Evolutionary conservation across 345 rosid species (phyloP).

Genomic region (Corchorus olitorius): DNA sequence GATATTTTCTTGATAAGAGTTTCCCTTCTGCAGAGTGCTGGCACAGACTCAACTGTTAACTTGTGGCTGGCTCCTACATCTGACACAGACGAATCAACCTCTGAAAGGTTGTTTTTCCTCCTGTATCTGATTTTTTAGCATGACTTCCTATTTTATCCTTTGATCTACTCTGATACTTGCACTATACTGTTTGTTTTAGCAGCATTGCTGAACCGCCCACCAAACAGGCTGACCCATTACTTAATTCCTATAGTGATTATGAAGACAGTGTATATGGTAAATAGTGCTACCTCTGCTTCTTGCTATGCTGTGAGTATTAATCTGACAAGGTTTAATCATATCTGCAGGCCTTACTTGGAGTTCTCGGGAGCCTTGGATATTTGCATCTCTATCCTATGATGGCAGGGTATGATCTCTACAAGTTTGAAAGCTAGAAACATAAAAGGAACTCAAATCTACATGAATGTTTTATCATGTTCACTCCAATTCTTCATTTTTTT

Average conservation of each 20-base stretch:
- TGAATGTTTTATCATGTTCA: not conserved
- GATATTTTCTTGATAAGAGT: conserved; percentile 18
- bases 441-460: not conserved
- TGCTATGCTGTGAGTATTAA: not conserved
- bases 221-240: conserved; percentile 45
- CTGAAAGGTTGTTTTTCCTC: conserved; percentile 51
- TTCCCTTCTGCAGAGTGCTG: conserved; percentile 70
- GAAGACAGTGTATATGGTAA: conserved; percentile 93
- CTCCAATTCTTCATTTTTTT: not conserved
- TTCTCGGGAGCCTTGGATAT: conserved; percentile 82
- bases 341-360: conserved; percentile 90
- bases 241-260: conserved; percentile 73
- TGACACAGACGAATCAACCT: conserved; percentile 37
- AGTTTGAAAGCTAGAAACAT: not conserved
- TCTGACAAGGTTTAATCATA: conserved; percentile 23
- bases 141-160: conserved; percentile 5
- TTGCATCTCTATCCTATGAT: conserved; percentile 89
- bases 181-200: conserved; percentile 9
- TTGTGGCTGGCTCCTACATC: conserved; percentile 75
- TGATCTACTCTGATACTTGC: conserved; percentile 14
- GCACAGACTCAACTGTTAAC: conserved; percentile 86
- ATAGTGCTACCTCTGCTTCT: conserved; percentile 14
- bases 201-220: conserved; percentile 45
- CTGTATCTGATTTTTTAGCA: not conserved
- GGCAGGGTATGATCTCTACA: conserved; percentile 69